Percentiles rank a stretch among this genome's conserved stretches.
These are phyloP conservation scores for Alopecurus myosuroides DNA, from an alignment of 176 grass and related monocot species.

Conservation along the genomic window DNA sequence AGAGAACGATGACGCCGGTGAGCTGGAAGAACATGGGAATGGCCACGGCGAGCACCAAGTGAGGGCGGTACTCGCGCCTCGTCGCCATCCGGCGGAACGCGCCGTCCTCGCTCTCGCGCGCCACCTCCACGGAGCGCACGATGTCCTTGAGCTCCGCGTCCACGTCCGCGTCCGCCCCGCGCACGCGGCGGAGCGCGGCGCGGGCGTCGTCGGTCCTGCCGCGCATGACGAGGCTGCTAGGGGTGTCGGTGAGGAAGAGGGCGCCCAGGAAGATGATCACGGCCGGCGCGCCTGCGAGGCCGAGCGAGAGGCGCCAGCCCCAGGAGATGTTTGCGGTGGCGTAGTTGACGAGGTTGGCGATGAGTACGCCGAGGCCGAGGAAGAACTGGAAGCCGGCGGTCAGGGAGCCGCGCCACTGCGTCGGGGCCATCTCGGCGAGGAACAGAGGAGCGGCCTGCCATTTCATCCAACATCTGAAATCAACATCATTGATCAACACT, in stretches of 20 bases:
- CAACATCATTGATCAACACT: background rate
- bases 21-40: conserved; percentile 87
- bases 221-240: conserved; percentile 69
- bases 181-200: conserved; percentile 47
- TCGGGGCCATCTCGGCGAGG: conserved; percentile 73
- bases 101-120: conserved; percentile 38
- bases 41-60: conserved; percentile 68
- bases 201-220: conserved; percentile 41
- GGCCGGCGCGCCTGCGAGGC: conserved; percentile 63
- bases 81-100: conserved; percentile 54
- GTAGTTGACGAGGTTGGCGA: conserved; percentile 63
- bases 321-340: conserved; percentile 24
- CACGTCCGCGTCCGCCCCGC: conserved; percentile 51
- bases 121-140: conserved; percentile 19
- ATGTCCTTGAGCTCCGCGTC: conserved; percentile 67
- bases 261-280: conserved; percentile 52
- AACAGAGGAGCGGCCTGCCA: conserved; percentile 34
- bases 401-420: conserved; percentile 59
- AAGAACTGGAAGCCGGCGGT: conserved; percentile 74
- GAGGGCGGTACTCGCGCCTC: conserved; percentile 60
- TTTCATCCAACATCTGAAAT: background rate
- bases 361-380: conserved; percentile 42
- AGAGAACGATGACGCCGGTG: conserved; percentile 63
- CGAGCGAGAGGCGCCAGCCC: conserved; percentile 88
- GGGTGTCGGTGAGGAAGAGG: conserved; percentile 73